Base-by-base conservation (phyloP, 108 stramenopile genomes). In the Pseudonitzschia multistriata region DNA sequence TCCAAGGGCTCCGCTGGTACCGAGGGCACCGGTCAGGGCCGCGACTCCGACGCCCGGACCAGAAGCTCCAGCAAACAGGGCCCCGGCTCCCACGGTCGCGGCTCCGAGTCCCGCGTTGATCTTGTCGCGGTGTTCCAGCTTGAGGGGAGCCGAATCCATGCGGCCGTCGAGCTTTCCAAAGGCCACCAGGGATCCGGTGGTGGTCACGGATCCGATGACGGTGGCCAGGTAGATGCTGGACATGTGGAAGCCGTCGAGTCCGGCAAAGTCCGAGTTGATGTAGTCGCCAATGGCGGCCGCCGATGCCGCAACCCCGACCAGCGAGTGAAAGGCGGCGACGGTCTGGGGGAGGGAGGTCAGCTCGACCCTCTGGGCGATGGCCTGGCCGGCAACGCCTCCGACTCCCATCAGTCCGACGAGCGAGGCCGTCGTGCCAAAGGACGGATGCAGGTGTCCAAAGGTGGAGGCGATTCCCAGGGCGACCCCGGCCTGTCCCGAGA, bases 271-370 rank as follows among this genome's bases (percentile, higher is more conserved):
- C 0, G 88, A 66, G 67, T 92, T 93, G 34, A 90, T 53, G 74
- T 80, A 96, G 55, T 94, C 94, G 17, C 94, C 97, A 75, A 94
- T 71, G 24, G 96, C 94, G 3, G 96, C 96, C 10, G 90, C 74
- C 74, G 88, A 89, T 0, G 98, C 98, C 22, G 98, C 98, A 47
- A 96, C 60, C 56, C 96, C 98, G 29, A 98, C 99, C 37, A 94
- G 67, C 3, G 96, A 96, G 85, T 99, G 99, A 82, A 99, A 98
- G 4, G 96, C 99, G 22, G 99, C 99, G 27, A 98, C 97, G 0
- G 97, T 96, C 79, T 99, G 98, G 13, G 99, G 99, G 0, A 99
- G 82, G 49, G 94, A 92, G n/a, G 97, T 96, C 2, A 97, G 97
- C 25, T 96, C 97, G 30, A 98, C 96, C 25, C 90, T 63, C 49